Evolutionary conservation across 352 stramenopile genomes (phyloP).

Genomic region (Phytopythium helicoides): DNA sequence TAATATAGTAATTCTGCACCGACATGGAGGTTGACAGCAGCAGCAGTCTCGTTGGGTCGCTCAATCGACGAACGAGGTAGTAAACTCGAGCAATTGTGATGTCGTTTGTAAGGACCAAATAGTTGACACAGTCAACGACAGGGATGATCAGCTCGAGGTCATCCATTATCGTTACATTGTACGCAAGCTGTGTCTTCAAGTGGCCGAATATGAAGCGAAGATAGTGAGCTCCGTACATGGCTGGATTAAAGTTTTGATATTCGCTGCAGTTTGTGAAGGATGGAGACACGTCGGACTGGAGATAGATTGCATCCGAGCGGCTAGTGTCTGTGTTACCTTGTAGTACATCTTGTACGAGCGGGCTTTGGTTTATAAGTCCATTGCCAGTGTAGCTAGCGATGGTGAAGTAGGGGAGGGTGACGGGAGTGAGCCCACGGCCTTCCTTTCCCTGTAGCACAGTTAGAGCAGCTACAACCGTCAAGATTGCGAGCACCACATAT

Average conservation of each 20-base stretch:
- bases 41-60: constrained; percentile 12
- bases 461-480: too few species aligned
- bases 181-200: constrained; percentile 17
- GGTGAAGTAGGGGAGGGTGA: too few species aligned
- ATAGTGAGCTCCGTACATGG: constrained; percentile 20
- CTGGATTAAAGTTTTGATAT: constrained; percentile 16
- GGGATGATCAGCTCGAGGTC: constrained; percentile 23
- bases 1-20: constrained; percentile 24
- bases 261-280: too few species aligned
- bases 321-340: too few species aligned
- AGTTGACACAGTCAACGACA: constrained; percentile 21
- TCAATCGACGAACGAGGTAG: constrained; percentile 21
- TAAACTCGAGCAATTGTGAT: constrained; percentile 15
- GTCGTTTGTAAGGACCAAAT: constrained; percentile 14
- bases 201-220: constrained; percentile 13
- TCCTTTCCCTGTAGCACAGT: too few species aligned
- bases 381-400: too few species aligned
- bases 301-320: too few species aligned
- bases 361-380: too few species aligned
- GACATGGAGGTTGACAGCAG: constrained; percentile 22
- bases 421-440: too few species aligned
- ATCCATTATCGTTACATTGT: constrained; percentile 29
- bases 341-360: too few species aligned
- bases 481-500: too few species aligned
- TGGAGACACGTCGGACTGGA: too few species aligned